phyloP scores from a whole-genome alignment of 148 eudicot genomes.

The Rhododendron kiyosumense region DNA sequence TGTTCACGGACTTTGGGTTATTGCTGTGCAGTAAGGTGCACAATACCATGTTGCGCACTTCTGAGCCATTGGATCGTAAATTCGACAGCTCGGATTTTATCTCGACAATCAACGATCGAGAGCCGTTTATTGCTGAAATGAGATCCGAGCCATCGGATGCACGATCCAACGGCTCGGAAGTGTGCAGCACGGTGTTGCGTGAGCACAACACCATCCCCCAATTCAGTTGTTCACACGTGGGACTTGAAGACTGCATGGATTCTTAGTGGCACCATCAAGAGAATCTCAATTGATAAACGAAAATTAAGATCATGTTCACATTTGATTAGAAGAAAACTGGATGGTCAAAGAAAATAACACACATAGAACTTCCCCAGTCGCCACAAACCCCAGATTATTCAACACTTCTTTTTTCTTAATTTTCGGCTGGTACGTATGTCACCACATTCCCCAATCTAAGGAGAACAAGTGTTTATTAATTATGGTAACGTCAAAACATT shows the following conservation, averaged over 20 bases:
- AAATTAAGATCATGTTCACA: neutral
- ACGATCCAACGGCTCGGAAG: too few species aligned
- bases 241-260: neutral
- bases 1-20: too few species aligned
- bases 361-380: neutral
- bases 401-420: neutral
- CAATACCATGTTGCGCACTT: too few species aligned
- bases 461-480: neutral
- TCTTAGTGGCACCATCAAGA: neutral
- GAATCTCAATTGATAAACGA: neutral
- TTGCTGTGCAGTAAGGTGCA: too few species aligned
- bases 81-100: too few species aligned
- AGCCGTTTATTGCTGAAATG: too few species aligned
- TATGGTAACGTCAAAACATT: neutral
- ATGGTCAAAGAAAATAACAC: constrained; percentile 14
- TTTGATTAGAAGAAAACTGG: neutral
- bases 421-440: neutral
- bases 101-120: too few species aligned
- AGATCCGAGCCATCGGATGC: too few species aligned
- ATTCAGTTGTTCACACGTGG: neutral
- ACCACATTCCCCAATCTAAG: neutral
- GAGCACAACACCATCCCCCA: too few species aligned
- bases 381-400: neutral
- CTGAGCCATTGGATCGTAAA: too few species aligned
- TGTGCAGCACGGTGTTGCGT: too few species aligned